These are phyloP conservation scores for Hypoxylon subgilvum DNA, from an alignment of 495 filamentous ascomycete genomes.

Conservation along the genomic window DNA sequence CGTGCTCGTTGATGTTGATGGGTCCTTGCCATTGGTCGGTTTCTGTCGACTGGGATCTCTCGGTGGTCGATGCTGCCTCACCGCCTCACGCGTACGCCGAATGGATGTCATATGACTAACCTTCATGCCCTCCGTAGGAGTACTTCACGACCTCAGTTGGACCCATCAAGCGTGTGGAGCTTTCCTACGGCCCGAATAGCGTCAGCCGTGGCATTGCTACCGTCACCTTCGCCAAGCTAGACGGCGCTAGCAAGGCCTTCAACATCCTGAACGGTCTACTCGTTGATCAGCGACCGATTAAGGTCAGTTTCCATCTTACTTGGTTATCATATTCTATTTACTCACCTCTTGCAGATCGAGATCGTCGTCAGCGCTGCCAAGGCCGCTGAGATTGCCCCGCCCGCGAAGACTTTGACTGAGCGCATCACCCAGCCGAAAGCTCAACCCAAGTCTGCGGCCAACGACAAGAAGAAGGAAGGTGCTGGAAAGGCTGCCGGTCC, in stretches of 20 bases:
- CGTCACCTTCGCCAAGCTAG: slow-evolving; percentile 71
- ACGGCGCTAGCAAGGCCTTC: slow-evolving; percentile 80
- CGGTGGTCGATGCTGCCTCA: slow-evolving; percentile 37
- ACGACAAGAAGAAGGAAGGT: slow-evolving; percentile 62
- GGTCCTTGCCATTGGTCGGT: slow-evolving; percentile 21
- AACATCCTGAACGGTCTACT: slow-evolving; percentile 82
- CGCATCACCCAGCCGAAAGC: slow-evolving; percentile 76
- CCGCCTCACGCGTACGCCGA: slow-evolving; percentile 20
- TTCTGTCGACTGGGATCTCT: slow-evolving; percentile 18
- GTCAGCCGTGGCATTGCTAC: slow-evolving; percentile 84
- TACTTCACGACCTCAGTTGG: slow-evolving; percentile 91
- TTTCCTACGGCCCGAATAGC: slow-evolving; percentile 92
- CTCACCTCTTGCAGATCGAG: slow-evolving; percentile 70
- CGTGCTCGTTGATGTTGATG: slow-evolving; percentile 72
- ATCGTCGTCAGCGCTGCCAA: slow-evolving; percentile 80
- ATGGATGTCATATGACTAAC: slow-evolving; percentile 43
- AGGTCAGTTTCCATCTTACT: slow-evolving; percentile 57
- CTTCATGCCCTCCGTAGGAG: slow-evolving; percentile 71
- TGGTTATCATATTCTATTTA: not conserved
- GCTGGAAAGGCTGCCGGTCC: slow-evolving; percentile 46
- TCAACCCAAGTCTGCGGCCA: slow-evolving; percentile 83
- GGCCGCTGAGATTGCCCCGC: slow-evolving; percentile 64
- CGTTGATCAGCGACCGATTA: slow-evolving; percentile 89
- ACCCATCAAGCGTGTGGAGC: slow-evolving; percentile 81
- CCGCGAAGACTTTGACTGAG: slow-evolving; percentile 79